These are phyloP conservation scores for Phytophthora sansomeana DNA, from an alignment of 352 stramenopile genomes.

Conservation along the genomic window DNA sequence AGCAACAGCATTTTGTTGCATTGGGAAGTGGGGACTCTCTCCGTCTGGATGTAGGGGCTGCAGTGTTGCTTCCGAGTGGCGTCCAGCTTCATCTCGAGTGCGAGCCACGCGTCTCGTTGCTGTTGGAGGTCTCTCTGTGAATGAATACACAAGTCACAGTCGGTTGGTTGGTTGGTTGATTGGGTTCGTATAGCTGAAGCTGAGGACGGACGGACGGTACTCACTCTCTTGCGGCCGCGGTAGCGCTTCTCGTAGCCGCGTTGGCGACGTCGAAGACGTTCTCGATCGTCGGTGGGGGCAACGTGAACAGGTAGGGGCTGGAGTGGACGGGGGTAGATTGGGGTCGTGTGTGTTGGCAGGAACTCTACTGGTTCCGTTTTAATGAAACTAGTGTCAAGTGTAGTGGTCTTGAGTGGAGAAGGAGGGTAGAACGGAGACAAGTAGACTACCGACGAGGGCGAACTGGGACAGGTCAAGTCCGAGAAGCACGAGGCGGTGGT, in stretches of 20 bases:
- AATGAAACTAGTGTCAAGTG: not conserved
- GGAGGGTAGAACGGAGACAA: constrained; percentile 20
- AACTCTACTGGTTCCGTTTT: constrained; percentile 14
- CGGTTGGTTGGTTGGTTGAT: constrained; percentile 15
- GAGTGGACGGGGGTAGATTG: not conserved
- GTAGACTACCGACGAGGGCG: constrained; percentile 36
- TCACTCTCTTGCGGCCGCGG: constrained; percentile 49
- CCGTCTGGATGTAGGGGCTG: constrained; percentile 18
- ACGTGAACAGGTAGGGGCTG: constrained; percentile 5
- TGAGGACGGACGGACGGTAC: constrained; percentile 26
- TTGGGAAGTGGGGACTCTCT: not conserved
- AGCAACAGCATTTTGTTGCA: constrained; percentile 27
- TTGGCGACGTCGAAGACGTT: constrained; percentile 46
- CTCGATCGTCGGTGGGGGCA: constrained; percentile 25
- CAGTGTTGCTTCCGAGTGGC: constrained; percentile 23
- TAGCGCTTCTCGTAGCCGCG: constrained; percentile 54
- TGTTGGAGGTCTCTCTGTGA: constrained; percentile 41
- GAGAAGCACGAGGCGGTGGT: not conserved
- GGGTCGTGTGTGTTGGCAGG: not conserved
- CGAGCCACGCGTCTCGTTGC: constrained; percentile 40
- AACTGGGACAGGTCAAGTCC: constrained; percentile 3
- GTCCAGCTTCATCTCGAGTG: constrained; percentile 39
- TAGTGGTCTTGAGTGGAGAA: constrained; percentile 2
- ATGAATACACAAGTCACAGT: constrained; percentile 14
- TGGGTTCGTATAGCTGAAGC: not conserved